phyloP scores from a whole-genome alignment of 805 yeast genomes.

The Candida tammaniensis region DNA sequence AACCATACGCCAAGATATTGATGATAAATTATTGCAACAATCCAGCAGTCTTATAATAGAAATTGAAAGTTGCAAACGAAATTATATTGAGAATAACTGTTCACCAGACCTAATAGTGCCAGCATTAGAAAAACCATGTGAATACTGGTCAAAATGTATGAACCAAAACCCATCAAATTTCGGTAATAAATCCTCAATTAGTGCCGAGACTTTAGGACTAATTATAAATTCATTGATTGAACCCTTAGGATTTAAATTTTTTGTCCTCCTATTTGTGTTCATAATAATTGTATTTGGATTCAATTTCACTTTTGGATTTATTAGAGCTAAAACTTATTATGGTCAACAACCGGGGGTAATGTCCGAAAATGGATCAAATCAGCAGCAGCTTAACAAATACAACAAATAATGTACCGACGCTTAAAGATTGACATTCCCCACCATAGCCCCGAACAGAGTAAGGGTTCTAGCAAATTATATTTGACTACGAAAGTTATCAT shows the following conservation, averaged over 20 bases:
- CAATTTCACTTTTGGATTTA: conserved; percentile 65
- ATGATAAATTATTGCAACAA: conserved; percentile 47
- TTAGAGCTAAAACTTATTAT: conserved; percentile 53
- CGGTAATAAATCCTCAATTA: conserved; percentile 51
- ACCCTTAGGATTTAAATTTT: conserved; percentile 63
- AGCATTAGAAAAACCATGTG: conserved; percentile 55
- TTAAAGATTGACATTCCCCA: no score
- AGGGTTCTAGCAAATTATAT: no score
- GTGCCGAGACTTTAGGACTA: conserved; percentile 62
- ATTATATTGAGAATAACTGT: conserved; percentile 57
- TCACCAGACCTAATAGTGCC: conserved; percentile 54
- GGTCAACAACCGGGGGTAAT: conserved; percentile 28
- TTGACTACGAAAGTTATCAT: no score
- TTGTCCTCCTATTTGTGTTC: conserved; percentile 41
- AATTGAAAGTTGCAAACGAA: conserved; percentile 50
- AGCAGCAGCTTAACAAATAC: no score
- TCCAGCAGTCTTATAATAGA: conserved; percentile 46
- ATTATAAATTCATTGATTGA: conserved; percentile 62
- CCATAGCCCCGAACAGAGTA: no score
- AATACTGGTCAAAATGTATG: conserved; percentile 67
- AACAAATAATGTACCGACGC: no score
- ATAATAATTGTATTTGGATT: conserved; percentile 52
- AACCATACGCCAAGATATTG: conserved; percentile 55
- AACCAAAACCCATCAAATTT: conserved; percentile 43
- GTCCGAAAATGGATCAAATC: no score